These are phyloP conservation scores for Laburnicola sp. DNA, from an alignment of 2,329 filamentous ascomycete genomes.

Conservation along the genomic window DNA sequence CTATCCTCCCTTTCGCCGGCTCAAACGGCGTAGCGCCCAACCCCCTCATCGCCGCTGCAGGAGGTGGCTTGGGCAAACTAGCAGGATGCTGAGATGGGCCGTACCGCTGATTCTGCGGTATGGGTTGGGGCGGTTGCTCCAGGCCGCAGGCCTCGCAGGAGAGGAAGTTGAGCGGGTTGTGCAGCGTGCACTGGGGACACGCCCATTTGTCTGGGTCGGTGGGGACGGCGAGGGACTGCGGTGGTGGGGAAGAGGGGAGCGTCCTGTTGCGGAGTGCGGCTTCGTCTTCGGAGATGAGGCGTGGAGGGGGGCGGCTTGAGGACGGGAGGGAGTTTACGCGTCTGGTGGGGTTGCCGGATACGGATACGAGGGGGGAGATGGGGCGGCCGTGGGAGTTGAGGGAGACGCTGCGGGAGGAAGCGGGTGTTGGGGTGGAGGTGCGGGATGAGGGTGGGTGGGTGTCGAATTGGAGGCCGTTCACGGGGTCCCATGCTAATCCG, in stretches of 20 bases:
- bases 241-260: conserved; percentile 38
- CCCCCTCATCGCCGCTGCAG: conserved; percentile 31
- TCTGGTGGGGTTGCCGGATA: conserved; percentile 10
- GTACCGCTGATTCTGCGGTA: conserved; percentile 38
- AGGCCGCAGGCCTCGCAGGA: conserved; percentile 63
- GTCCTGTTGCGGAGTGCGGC: conserved; percentile 27
- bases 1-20: conserved; percentile 53
- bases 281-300: conserved; percentile 35
- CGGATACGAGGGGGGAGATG: conserved; percentile 39
- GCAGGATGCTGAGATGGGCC: conserved; percentile 27
- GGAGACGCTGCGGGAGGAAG: conserved; percentile 15
- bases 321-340: conserved; percentile 10
- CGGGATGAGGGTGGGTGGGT: conserved; percentile 47
- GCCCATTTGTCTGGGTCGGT: conserved; percentile 54
- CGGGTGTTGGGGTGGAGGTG: conserved; percentile 18
- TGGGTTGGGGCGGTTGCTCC: conserved; percentile 55
- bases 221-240: conserved; percentile 29
- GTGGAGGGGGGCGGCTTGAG: conserved; percentile 21
- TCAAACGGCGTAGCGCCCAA: conserved; percentile 46
- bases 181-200: conserved; percentile 64
- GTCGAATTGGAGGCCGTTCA: conserved; percentile 43
- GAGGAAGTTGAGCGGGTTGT: conserved; percentile 62
- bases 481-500: conserved; percentile 42
- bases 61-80: conserved; percentile 36
- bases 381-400: conserved; percentile 32